Evolutionary conservation across 1,284 basidiomycete species (phyloP), one percentile per base, ranked within the genome.

Genomic region (Amylostereum chailletii): DNA sequence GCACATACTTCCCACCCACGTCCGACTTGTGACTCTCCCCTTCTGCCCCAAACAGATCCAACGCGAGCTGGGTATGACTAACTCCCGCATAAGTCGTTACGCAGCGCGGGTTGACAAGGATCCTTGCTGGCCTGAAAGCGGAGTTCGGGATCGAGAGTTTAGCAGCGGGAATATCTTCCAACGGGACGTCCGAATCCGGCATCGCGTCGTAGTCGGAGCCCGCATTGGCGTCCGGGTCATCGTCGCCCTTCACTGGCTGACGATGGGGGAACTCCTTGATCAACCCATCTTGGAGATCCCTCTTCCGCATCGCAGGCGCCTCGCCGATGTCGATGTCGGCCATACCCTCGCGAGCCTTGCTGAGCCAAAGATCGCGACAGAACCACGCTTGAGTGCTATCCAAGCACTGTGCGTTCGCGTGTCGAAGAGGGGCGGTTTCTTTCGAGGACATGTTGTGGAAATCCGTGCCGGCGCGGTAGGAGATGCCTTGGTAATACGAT

Each of bases 21-120:
- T 64, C 64, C 32, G 64, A 62, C 42, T 68, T 71, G 46, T 80
- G 77, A 41, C 83, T 77, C 34, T 76, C 74, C 10, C 81, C 76
- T 33, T 85, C 85, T 5, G 70, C 65, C 0, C 93, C 93, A 60
- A 96, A 97, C 54, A 97, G 67, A 65, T 96, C 93, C 40, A 90
- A 67, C 7, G 94, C 93, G 38, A 97, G 77, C 65, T 92, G 86
- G 19, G 91, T 91, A 65, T 97, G 94, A 55, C 86, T 90, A 3
- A 96, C 94, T 4, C 94, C 94, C 0, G 94, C 94, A 62, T 97
- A 97, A 11, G 94, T 96, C 42, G 94, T 96, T 41, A 94, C 88
- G 64, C 94, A 96, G 9, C 93, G 81, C 4, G 94, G 94, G 63
- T 96, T 96, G 52, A 97, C 86, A 53, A 97, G 67, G 58, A 97